phyloP scores from a whole-genome alignment of 140 eudicot species.

The Stevia rebaudiana region DNA sequence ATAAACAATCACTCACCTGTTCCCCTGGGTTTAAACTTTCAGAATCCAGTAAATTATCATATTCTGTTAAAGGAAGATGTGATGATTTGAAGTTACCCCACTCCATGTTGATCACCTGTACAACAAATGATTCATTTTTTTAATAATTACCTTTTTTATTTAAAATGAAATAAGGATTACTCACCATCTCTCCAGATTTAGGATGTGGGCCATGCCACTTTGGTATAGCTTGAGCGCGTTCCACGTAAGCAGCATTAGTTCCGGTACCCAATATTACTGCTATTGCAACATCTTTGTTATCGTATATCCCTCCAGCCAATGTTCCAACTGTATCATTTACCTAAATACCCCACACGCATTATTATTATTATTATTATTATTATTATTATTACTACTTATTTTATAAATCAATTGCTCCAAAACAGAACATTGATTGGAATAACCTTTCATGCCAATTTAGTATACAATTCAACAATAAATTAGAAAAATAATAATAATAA shows the following conservation, averaged over 20 bases:
- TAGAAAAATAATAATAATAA: too few species aligned
- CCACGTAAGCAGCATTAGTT: slow-evolving; percentile 91
- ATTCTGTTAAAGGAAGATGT: slow-evolving; percentile 80
- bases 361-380: too few species aligned
- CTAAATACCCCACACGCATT: slow-evolving; percentile 20
- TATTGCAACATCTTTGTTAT: slow-evolving; percentile 45
- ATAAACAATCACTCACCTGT: slow-evolving; percentile 58
- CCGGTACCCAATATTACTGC: slow-evolving; percentile 96
- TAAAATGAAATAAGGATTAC: too few species aligned
- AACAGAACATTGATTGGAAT: too few species aligned
- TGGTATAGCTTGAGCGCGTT: slow-evolving; percentile 80
- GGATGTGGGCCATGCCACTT: slow-evolving; percentile 91
- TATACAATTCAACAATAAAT: too few species aligned
- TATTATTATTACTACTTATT: too few species aligned
- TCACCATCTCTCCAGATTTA: slow-evolving; percentile 88
- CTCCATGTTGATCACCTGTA: slow-evolving; percentile 89
- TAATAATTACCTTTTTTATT: too few species aligned
- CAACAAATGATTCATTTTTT: neutral
- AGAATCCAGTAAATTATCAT: slow-evolving; percentile 59
- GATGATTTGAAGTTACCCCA: slow-evolving; percentile 94
- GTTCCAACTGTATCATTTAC: slow-evolving; percentile 96
- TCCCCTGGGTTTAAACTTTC: slow-evolving; percentile 86
- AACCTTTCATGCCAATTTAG: too few species aligned
- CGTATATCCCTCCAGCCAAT: slow-evolving; percentile 79
- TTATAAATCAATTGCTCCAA: neutral